Base-by-base conservation (phyloP, 176 grass and related monocot genomes). In the Phyllostachys edulis region DNA sequence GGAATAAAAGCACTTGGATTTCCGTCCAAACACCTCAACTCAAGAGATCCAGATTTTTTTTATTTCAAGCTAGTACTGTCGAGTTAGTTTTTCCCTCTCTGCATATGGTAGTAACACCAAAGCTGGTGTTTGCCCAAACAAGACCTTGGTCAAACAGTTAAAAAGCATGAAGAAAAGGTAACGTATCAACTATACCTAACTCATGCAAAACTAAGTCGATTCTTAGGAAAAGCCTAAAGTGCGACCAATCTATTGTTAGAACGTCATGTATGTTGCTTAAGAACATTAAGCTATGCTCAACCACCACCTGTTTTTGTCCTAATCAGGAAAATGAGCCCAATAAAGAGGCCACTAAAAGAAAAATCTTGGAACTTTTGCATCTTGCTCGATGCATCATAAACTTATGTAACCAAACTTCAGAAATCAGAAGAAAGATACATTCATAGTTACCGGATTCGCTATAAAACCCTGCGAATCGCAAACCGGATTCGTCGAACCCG, bases 121-220 rank as follows among this genome's bases (percentile, higher is more conserved):
- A 71, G 55, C 64, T 68, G 56, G 52, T 21, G 26, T 10, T 17
- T 71, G 51, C 23, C 24, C 24, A 63, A 36, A 36, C 26, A 65
- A 50, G 17, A 9, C 26, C 76, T 24, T 29, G 9, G 15, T 60
- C 37, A 32, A 72, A 49, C 18, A 73, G 39, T 55, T 64, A 51
- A 77, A 77, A 88, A 42, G 29, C 17, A 69, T 63, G 29, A 68
- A 66, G 47, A 68, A 61, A 49, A 75, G 52, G 51, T 67, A 61
- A 14, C 50, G 41, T 45, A 36, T 69, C 82, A 85, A 85, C 70
- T 76, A 64, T 63, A 81, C 54, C 42, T 20, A 85, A 81, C 44
- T 71, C 77, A 36, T 14, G 34, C 42, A 76, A 80, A 81, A 76
- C 44, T 60, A 75, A 76, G 63, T 24, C 17, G 12, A 66, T 57